Percentiles rank a stretch among this genome's conserved stretches.
These are phyloP conservation scores for Austroboletus eburneus DNA, from an alignment of 768 basidiomycete genomes.

Conservation along the genomic window DNA sequence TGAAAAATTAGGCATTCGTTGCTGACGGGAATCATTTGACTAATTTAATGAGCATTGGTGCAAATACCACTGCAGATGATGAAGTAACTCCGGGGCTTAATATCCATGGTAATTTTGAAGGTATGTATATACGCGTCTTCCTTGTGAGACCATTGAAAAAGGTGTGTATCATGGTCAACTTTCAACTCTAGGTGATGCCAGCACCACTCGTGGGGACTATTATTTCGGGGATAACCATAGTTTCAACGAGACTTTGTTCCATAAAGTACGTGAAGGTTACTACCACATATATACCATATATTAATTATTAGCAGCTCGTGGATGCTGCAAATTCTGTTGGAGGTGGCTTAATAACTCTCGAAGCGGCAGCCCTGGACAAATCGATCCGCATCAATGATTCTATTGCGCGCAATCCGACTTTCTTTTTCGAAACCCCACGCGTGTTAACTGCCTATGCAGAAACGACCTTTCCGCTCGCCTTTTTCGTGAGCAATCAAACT, in stretches of 20 bases:
- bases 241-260: constrained; percentile 26
- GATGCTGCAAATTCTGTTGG: constrained; percentile 18
- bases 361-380: constrained; percentile 21
- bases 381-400: constrained; percentile 22
- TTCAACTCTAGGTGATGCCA: constrained; percentile 21
- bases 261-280: constrained; percentile 4
- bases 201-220: constrained; percentile 22
- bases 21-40: constrained; percentile 27
- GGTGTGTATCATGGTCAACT: neutral
- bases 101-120: constrained; percentile 24
- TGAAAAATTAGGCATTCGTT: constrained; percentile 15
- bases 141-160: neutral
- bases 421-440: constrained; percentile 18
- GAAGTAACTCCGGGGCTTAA: constrained; percentile 17
- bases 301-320: constrained; percentile 7
- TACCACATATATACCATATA: too few species aligned
- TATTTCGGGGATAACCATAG: constrained; percentile 26
- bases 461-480: constrained; percentile 22
- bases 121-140: neutral
- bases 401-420: constrained; percentile 22
- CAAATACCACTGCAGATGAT: constrained; percentile 14
- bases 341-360: constrained; percentile 15
- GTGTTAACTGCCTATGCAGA: constrained; percentile 20
- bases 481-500: constrained; percentile 24
- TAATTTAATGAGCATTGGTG: constrained; percentile 26